Conservation (phyloP, 371 early-diverging fungal genomes). For the Lichtheimia hyalospora region DNA sequence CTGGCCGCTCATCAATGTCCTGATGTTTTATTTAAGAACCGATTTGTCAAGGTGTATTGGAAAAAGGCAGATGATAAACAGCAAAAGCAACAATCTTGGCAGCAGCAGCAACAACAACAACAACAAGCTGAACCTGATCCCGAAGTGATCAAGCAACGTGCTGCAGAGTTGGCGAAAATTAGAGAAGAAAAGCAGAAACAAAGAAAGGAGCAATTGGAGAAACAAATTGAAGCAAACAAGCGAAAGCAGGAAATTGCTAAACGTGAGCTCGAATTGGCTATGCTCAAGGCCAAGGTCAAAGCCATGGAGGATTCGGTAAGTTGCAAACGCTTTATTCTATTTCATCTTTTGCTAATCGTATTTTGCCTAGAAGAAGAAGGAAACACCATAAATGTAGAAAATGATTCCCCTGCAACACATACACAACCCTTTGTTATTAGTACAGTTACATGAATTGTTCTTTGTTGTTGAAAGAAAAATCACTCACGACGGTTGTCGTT, state of each 20-base stretch:
- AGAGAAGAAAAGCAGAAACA: constrained; percentile 41
- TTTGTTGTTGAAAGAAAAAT: too few relatives aligned
- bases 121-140: constrained; percentile 32
- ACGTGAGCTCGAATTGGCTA: constrained; percentile 5
- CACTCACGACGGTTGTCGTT: too few relatives aligned
- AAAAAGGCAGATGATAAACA: constrained; percentile 17
- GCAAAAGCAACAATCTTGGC: background rate
- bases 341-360: too few relatives aligned
- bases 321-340: background rate
- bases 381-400: background rate
- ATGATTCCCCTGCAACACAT: too few relatives aligned
- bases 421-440: too few relatives aligned
- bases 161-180: constrained; percentile 32
- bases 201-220: constrained; percentile 50
- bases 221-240: constrained; percentile 56
- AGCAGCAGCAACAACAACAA: background rate
- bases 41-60: constrained; percentile 79
- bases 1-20: constrained; percentile 63
- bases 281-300: constrained; percentile 4
- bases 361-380: background rate
- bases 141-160: constrained; percentile 32
- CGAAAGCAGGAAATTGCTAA: constrained; percentile 12
- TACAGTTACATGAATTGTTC: too few relatives aligned
- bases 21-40: constrained; percentile 71
- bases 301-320: constrained; percentile 10